A percentile compares a stretch with the other conserved stretches of the same genome.
Evolutionary conservation across 73 alveolate genomes (phyloP).

Genomic region (Blepharisma stoltei): DNA sequence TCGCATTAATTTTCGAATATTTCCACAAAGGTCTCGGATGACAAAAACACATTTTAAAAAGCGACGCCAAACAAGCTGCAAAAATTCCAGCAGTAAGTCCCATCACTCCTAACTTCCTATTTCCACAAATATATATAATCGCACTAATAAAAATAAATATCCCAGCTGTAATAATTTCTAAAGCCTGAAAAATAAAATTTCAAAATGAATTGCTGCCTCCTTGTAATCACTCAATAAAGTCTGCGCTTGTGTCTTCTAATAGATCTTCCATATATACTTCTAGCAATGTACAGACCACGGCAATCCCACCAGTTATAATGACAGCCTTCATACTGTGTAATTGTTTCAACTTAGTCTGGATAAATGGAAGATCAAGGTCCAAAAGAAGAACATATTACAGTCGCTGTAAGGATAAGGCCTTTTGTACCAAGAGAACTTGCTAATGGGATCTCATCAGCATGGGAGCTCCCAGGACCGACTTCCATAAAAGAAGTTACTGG

Average conservation of each 20-base stretch:
- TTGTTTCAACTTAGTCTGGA: too few species aligned
- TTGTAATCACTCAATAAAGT: background rate
- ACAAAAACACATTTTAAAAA: background rate
- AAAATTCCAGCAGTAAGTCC: background rate
- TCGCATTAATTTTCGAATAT: background rate
- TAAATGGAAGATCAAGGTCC: too few species aligned
- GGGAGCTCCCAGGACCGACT: background rate
- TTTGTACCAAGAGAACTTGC: background rate
- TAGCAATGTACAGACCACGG: slow-evolving; percentile 5
- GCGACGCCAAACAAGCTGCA: background rate
- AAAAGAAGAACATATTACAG: slow-evolving; percentile 6
- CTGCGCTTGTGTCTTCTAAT: background rate
- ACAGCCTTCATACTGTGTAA: too few species aligned
- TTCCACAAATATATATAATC: slow-evolving; percentile 2
- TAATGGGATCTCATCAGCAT: background rate
- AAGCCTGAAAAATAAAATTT: background rate
- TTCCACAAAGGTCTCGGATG: slow-evolving; percentile 28
- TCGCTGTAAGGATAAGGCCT: slow-evolving; percentile 22
- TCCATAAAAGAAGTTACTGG: background rate
- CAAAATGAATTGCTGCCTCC: background rate
- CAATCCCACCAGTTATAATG: background rate
- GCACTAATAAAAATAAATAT: background rate
- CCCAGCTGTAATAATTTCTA: background rate
- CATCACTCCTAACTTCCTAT: background rate
- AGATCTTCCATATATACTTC: background rate